Percentiles rank a stretch among this genome's conserved stretches.
These are phyloP conservation scores for Lophium mytilinum DNA, from an alignment of 495 filamentous ascomycete species.

Conservation along the genomic window DNA sequence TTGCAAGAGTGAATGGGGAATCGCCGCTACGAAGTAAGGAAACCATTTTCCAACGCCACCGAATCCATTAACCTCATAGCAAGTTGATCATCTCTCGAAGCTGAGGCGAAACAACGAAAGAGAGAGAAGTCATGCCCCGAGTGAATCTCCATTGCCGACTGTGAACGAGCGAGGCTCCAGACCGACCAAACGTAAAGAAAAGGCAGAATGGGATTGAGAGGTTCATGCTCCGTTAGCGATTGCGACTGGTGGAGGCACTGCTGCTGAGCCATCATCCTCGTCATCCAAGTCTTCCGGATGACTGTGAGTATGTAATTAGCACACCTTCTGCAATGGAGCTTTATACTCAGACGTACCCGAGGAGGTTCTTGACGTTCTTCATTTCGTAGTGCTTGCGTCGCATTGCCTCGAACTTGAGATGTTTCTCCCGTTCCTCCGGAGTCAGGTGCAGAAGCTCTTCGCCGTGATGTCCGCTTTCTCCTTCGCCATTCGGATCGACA, in stretches of 20 bases:
- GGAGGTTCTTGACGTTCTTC: conserved; percentile 82
- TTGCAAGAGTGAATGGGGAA: too few relatives aligned
- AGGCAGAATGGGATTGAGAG: not conserved
- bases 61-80: too few relatives aligned
- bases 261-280: conserved; percentile 18
- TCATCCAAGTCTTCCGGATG: conserved; percentile 32
- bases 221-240: conserved; percentile 24
- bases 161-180: too few relatives aligned
- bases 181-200: too few relatives aligned
- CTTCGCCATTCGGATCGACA: conserved; percentile 33
- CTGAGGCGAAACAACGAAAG: too few relatives aligned
- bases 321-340: not conserved
- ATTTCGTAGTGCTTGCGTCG: conserved; percentile 98
- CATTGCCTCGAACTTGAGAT: conserved; percentile 80
- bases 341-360: conserved; percentile 51
- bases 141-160: too few relatives aligned
- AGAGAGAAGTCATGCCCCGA: too few relatives aligned
- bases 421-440: conserved; percentile 79
- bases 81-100: too few relatives aligned
- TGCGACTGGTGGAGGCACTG: not conserved
- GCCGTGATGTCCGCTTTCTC: conserved; percentile 46
- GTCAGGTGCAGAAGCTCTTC: conserved; percentile 53
- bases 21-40: too few relatives aligned
- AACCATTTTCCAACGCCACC: too few relatives aligned
- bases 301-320: conserved; percentile 12